Percentiles rank a stretch among this genome's conserved stretches.
Conservation (phyloP, 371 early-diverging fungal genomes). For the Mortierella sp. region DNA sequence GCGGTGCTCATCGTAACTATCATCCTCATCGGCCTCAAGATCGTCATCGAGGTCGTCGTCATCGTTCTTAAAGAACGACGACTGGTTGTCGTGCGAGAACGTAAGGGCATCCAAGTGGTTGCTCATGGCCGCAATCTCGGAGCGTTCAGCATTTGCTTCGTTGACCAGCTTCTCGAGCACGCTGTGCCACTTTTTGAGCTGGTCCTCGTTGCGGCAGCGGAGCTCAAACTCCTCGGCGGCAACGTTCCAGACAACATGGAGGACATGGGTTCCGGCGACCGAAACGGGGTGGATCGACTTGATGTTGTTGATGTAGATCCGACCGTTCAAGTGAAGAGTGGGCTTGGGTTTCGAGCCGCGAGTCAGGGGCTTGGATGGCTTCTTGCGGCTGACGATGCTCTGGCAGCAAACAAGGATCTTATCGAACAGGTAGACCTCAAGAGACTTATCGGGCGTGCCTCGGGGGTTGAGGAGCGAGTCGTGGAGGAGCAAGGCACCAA, state of each 20-base stretch:
- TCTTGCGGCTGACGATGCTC: conserved; percentile 64
- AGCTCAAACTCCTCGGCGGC: conserved; percentile 88
- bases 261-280: conserved; percentile 61
- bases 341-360: conserved; percentile 44
- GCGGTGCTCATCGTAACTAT: conserved; percentile 56
- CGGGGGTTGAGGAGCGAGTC: conserved; percentile 88
- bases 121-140: conserved; percentile 5
- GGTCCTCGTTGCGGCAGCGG: conserved; percentile 91
- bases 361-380: conserved; percentile 25
- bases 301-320: conserved; percentile 82
- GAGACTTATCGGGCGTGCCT: conserved; percentile 79
- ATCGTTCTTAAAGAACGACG: conserved; percentile 46
- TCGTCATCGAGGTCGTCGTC: conserved; percentile 59
- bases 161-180: conserved; percentile 49
- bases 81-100: conserved; percentile 28
- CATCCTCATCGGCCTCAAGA: conserved; percentile 63
- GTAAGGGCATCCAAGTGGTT: conserved; percentile 31
- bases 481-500: conserved; percentile 86
- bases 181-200: conserved; percentile 88
- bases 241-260: conserved; percentile 58
- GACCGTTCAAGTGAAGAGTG: conserved; percentile 82
- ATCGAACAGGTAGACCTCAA: conserved; percentile 91
- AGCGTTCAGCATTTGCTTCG: conserved; percentile 32
- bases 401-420: conserved; percentile 91
- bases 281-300: conserved; percentile 82